Conservation (phyloP, 768 basidiomycete species). For the Rhizopogon salebrosus region DNA sequence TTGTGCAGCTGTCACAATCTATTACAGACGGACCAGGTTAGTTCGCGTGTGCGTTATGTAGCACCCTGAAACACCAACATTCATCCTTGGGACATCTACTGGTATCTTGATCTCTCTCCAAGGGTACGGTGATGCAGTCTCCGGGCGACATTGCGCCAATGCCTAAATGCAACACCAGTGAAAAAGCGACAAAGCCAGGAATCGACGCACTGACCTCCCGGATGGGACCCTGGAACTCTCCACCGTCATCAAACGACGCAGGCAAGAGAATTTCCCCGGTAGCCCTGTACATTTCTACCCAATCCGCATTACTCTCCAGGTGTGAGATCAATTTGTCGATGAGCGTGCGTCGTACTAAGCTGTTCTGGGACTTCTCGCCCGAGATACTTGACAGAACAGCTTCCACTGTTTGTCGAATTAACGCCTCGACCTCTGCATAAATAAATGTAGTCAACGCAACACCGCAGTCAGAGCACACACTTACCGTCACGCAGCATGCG, state of each 20-base stretch:
- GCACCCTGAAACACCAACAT: slow-evolving; percentile 42
- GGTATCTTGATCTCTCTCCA: slow-evolving; percentile 83
- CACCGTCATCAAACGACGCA: slow-evolving; percentile 23
- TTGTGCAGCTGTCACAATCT: slow-evolving; percentile 65
- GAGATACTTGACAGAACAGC: slow-evolving; percentile 33
- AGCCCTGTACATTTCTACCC: slow-evolving; percentile 66
- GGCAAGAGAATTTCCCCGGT: slow-evolving; percentile 70
- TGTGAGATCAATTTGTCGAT: slow-evolving; percentile 48
- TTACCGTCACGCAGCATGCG: slow-evolving; percentile 80
- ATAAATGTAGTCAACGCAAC: slow-evolving; percentile 5
- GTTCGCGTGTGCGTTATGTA: slow-evolving; percentile 5
- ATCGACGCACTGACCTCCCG: slow-evolving; percentile 23
- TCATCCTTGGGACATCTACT: slow-evolving; percentile 80
- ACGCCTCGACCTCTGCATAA: slow-evolving; percentile 57
- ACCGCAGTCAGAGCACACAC: slow-evolving; percentile 1
- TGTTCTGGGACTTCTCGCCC: slow-evolving; percentile 29
- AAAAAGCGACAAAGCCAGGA: slow-evolving; percentile 18
- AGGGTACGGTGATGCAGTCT: slow-evolving; percentile 27
- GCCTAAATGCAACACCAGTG: slow-evolving; percentile 22
- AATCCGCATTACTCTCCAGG: slow-evolving; percentile 55
- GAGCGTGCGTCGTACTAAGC: slow-evolving; percentile 26
- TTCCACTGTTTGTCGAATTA: slow-evolving; percentile 49
- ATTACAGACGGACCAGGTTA: not conserved
- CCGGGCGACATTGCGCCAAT: slow-evolving; percentile 36
- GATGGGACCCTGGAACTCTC: slow-evolving; percentile 19